phyloP scores from a whole-genome alignment of 345 rosid species.

The Rubroshorea leprosula region DNA sequence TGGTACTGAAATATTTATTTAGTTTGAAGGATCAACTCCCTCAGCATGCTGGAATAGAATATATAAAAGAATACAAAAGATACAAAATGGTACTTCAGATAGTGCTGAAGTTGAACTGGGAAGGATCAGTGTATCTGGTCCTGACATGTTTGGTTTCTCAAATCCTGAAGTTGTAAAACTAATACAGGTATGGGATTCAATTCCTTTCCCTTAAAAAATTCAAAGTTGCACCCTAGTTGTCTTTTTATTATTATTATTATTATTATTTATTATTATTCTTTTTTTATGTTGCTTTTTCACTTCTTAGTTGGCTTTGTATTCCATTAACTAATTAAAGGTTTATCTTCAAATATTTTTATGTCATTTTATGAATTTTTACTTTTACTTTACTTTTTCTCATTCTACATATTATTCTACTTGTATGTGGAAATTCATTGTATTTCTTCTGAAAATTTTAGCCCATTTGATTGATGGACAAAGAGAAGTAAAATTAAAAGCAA shows the following conservation, averaged over 20 bases:
- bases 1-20: constrained; percentile 9
- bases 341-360: not conserved
- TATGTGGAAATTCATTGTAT: not conserved
- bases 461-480: no score
- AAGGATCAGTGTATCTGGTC: constrained; percentile 42
- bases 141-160: constrained; percentile 96
- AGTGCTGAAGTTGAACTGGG: constrained; percentile 37
- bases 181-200: constrained; percentile 49
- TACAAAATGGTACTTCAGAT: constrained; percentile 29
- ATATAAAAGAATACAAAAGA: constrained; percentile 50
- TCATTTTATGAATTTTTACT: not conserved
- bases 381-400: not conserved
- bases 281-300: not conserved
- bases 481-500: no score
- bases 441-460: not conserved
- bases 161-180: constrained; percentile 70
- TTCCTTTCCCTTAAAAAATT: constrained; percentile 5
- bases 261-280: not conserved
- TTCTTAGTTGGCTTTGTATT: not conserved
- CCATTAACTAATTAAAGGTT: not conserved
- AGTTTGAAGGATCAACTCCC: constrained; percentile 81
- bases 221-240: not conserved
- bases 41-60: constrained; percentile 91
- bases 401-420: not conserved
- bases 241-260: no score